Evolutionary conservation across 345 rosid genomes (phyloP).

Genomic region (Hypericum perforatum): DNA sequence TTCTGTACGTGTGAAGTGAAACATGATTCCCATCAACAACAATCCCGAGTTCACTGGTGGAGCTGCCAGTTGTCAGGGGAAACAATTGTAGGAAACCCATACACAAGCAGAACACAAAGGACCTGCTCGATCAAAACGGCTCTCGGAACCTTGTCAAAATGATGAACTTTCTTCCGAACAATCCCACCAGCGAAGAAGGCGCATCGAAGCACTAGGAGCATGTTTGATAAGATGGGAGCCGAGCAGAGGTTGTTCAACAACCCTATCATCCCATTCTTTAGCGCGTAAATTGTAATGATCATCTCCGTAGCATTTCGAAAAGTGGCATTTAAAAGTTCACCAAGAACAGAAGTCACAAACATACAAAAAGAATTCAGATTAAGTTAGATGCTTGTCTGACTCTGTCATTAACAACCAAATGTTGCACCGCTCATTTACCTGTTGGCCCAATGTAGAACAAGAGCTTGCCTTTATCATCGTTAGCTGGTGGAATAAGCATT

Average conservation of each 20-base stretch:
- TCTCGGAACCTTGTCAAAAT: too few relatives aligned
- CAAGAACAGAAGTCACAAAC: constrained; percentile 26
- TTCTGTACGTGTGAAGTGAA: too few relatives aligned
- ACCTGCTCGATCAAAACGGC: too few relatives aligned
- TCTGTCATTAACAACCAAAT: too few relatives aligned
- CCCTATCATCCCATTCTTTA: constrained; percentile 33
- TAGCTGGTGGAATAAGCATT: not conserved
- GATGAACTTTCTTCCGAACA: too few relatives aligned
- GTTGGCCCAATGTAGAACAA: constrained; percentile 42
- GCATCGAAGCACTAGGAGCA: constrained; percentile 49
- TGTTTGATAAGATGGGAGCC: constrained; percentile 47
- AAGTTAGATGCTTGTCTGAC: too few relatives aligned
- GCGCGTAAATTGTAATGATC: constrained; percentile 41
- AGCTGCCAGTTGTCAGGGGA: constrained; percentile 27
- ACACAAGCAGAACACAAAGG: too few relatives aligned
- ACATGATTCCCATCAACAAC: too few relatives aligned
- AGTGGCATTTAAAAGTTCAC: constrained; percentile 42
- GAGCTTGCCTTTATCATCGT: constrained; percentile 35
- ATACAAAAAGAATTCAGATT: not conserved
- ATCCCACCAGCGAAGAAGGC: constrained; percentile 43
- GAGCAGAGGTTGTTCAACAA: constrained; percentile 43
- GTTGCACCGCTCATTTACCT: too few relatives aligned
- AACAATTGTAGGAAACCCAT: constrained; percentile 3
- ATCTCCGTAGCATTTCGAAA: constrained; percentile 47
- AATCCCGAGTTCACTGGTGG: too few relatives aligned